Base-by-base conservation (phyloP, 345 rosid species). In the Anacardium occidentale region DNA sequence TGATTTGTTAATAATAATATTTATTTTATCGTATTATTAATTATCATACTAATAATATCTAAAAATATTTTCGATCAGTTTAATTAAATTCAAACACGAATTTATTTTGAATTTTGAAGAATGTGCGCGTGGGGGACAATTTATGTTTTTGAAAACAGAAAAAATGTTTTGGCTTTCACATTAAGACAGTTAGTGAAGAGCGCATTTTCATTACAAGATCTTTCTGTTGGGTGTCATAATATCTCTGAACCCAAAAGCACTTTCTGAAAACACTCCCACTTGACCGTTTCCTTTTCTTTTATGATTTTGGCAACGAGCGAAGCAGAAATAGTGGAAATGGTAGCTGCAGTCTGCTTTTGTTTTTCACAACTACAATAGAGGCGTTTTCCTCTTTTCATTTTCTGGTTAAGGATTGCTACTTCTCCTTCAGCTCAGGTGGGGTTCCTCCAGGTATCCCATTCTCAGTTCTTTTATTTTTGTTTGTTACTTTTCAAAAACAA, bases 361-460 rank as follows among this genome's bases (percentile, higher is more conserved):
- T 37, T 37, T 37, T 37, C 42, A 37, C 42, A 37, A 37, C 42
- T 5, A 37, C 9, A 57, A 25, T 7, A 69, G n/a, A 10, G 26
- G 24, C 57, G 45, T 67, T 3, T 10, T 45, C 32, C n/a, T 50
- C 25, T 25, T 37, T 29, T 74, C 59, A 20, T 2, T 21, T 56
- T 22, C 56, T 21, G 64, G 11, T 2, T 20, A 47, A 22, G 53
- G 68, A 20, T 8, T 61, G 18, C 44, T 29, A 15, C 8, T 45
- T 3, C 20, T 25, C 9, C 34, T 21, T 70, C 29, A 26, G 18
- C 64, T 11, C 8, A 12, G 14, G 29, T 71, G 9, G 71, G 45
- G 34, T 54, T 47, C 60, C 73, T 44, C 72, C 22, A 79, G 87
- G 87, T 83, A 74, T 76, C 67, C 17, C 65, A 26, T 74, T 56